Conservation (phyloP, 1,284 basidiomycete species). For the Cystobasidiaceae sp. region DNA sequence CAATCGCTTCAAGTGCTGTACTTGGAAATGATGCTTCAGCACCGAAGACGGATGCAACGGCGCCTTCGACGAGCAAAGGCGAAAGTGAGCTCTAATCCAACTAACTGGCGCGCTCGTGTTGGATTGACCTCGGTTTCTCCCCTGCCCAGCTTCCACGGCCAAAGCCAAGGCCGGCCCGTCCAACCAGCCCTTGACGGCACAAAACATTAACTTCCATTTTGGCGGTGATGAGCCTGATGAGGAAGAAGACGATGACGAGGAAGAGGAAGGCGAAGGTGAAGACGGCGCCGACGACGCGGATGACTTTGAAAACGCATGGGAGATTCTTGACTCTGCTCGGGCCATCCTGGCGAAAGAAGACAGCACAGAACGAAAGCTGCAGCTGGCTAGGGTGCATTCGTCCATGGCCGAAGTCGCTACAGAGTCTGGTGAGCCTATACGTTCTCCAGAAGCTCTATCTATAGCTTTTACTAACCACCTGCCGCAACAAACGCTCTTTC, state of each 20-base stretch:
- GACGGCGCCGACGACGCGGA: slow-evolving; percentile 35
- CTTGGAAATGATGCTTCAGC: slow-evolving; percentile 33
- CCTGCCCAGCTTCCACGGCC: slow-evolving; percentile 25
- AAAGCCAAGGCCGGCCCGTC: slow-evolving; percentile 13
- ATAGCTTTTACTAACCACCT: not conserved
- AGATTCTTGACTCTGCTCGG: slow-evolving; percentile 39
- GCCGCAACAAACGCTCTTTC: not conserved
- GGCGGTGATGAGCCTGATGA: slow-evolving; percentile 34
- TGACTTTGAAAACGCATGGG: slow-evolving; percentile 40
- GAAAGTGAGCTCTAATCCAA: not conserved
- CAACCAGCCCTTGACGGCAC: not conserved
- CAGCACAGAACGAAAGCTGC: slow-evolving; percentile 23
- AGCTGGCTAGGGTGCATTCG: slow-evolving; percentile 38
- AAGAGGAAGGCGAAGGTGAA: slow-evolving; percentile 29
- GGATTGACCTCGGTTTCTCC: slow-evolving; percentile 9
- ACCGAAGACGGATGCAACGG: slow-evolving; percentile 6
- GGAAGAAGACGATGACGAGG: slow-evolving; percentile 25
- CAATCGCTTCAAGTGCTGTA: slow-evolving; percentile 40
- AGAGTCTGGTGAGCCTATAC: slow-evolving; percentile 37
- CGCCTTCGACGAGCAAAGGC: not conserved
- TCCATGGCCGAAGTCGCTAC: slow-evolving; percentile 41
- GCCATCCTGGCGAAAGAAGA: slow-evolving; percentile 30
- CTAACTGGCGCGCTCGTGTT: not conserved
- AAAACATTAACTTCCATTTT: slow-evolving; percentile 36
- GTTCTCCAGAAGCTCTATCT: not conserved